Evolutionary conservation across 2,329 filamentous ascomycete species (phyloP).

Genomic region (Dactylellina cionopaga): DNA sequence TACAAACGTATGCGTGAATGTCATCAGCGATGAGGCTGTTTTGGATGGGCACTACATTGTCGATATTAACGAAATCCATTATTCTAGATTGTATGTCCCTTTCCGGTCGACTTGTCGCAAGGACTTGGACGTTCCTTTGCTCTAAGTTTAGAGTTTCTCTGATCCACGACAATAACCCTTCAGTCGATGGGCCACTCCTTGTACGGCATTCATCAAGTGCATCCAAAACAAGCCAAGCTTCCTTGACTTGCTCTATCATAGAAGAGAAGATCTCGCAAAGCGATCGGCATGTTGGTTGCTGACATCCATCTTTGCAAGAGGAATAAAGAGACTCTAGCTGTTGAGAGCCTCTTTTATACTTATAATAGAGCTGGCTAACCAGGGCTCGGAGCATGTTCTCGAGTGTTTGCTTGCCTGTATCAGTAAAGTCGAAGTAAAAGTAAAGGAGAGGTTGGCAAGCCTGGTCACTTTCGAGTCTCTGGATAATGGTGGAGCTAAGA

Average conservation of each 20-base stretch:
- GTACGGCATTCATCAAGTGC: constrained; percentile 58
- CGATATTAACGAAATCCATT: background rate
- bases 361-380: constrained; percentile 59
- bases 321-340: constrained; percentile 57
- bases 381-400: constrained; percentile 61
- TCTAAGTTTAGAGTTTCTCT: background rate
- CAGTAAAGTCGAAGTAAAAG: constrained; percentile 62
- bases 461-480: constrained; percentile 56
- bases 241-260: constrained; percentile 56
- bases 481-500: constrained; percentile 60
- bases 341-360: constrained; percentile 42
- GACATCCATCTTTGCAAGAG: constrained; percentile 53
- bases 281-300: constrained; percentile 56
- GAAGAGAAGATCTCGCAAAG: constrained; percentile 55
- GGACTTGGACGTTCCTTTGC: background rate
- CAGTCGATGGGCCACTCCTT: background rate
- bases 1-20: background rate
- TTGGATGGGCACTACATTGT: background rate
- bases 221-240: constrained; percentile 58
- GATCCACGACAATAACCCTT: too few relatives aligned
- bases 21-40: background rate
- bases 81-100: background rate
- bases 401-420: constrained; percentile 59
- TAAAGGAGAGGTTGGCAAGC: constrained; percentile 53
- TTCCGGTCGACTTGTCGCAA: background rate